phyloP scores from a whole-genome alignment of 1,284 basidiomycete genomes.

The Macrocystidia cucumis region DNA sequence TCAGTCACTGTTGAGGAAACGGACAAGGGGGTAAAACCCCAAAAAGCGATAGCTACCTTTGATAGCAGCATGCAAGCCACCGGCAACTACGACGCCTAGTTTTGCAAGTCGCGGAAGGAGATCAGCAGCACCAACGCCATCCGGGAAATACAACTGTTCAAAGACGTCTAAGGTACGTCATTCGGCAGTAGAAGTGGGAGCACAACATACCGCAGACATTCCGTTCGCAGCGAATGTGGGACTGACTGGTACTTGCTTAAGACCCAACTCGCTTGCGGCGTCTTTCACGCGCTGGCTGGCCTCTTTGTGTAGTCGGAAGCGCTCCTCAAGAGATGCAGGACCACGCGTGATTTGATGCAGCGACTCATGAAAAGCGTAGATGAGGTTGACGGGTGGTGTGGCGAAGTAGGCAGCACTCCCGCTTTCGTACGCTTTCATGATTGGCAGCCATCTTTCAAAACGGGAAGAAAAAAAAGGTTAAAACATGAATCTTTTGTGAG shows the following conservation, averaged over 20 bases:
- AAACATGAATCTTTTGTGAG: background rate
- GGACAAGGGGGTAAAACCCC: slow-evolving; percentile 7
- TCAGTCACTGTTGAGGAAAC: slow-evolving; percentile 4
- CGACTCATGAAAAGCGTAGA: slow-evolving; percentile 85
- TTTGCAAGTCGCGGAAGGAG: slow-evolving; percentile 64
- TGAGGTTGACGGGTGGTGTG: slow-evolving; percentile 91
- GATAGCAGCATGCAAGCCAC: slow-evolving; percentile 82
- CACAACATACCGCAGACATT: slow-evolving; percentile 72
- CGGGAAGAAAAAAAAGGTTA: background rate
- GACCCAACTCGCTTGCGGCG: slow-evolving; percentile 61
- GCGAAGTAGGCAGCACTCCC: slow-evolving; percentile 83
- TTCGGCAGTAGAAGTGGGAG: slow-evolving; percentile 2
- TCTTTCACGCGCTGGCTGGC: slow-evolving; percentile 73
- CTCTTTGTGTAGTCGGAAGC: slow-evolving; percentile 74
- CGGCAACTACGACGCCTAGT: slow-evolving; percentile 80
- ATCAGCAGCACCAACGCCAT: slow-evolving; percentile 67
- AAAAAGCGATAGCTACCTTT: slow-evolving; percentile 62
- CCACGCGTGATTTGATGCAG: slow-evolving; percentile 65
- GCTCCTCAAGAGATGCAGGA: slow-evolving; percentile 64
- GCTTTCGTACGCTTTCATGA: slow-evolving; percentile 86
- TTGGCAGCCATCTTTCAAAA: slow-evolving; percentile 91
- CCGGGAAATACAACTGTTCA: slow-evolving; percentile 66
- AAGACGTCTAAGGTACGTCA: slow-evolving; percentile 1
- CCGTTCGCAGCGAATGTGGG: slow-evolving; percentile 77
- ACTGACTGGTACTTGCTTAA: slow-evolving; percentile 64